phyloP scores from a whole-genome alignment of 495 filamentous ascomycete genomes.

The Daldinia grandis region DNA sequence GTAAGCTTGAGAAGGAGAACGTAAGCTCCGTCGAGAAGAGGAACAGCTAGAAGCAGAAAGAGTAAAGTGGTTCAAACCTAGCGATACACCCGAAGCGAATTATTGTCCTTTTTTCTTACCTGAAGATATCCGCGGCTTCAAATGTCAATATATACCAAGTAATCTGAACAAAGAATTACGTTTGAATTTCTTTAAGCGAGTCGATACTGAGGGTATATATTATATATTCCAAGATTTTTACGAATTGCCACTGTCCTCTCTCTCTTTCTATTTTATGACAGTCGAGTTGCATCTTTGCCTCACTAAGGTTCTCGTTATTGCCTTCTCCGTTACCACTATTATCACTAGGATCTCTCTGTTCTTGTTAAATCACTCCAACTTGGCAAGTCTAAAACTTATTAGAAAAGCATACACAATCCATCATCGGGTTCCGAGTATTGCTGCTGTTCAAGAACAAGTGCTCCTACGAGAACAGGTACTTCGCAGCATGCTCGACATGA shows the following conservation, averaged over 20 bases:
- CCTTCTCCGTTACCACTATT: not conserved
- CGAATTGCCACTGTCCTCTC: not conserved
- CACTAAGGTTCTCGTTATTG: not conserved
- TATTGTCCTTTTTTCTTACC: constrained; percentile 16
- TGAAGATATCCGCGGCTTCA: constrained; percentile 37
- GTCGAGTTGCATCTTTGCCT: not conserved
- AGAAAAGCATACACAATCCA: not conserved
- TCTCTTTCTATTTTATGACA: too few relatives aligned
- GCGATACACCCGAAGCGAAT: not conserved
- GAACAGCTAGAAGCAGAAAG: constrained; percentile 36
- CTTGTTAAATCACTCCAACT: not conserved
- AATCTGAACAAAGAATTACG: constrained; percentile 36
- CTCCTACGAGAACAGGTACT: constrained; percentile 63
- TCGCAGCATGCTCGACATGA: constrained; percentile 90
- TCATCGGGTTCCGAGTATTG: not conserved
- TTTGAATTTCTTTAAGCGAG: not conserved
- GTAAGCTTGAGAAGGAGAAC: constrained; percentile 44
- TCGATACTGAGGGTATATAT: constrained; percentile 2
- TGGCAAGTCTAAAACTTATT: not conserved
- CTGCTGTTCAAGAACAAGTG: not conserved
- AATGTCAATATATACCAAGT: constrained; percentile 39
- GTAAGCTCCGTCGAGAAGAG: constrained; percentile 42
- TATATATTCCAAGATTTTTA: constrained; percentile 5
- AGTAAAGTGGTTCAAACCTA: constrained; percentile 15
- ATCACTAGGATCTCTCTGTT: not conserved